Evolutionary conservation across 176 grass and related monocot species (phyloP).

Genomic region (Echinochloa phyllopogon): DNA sequence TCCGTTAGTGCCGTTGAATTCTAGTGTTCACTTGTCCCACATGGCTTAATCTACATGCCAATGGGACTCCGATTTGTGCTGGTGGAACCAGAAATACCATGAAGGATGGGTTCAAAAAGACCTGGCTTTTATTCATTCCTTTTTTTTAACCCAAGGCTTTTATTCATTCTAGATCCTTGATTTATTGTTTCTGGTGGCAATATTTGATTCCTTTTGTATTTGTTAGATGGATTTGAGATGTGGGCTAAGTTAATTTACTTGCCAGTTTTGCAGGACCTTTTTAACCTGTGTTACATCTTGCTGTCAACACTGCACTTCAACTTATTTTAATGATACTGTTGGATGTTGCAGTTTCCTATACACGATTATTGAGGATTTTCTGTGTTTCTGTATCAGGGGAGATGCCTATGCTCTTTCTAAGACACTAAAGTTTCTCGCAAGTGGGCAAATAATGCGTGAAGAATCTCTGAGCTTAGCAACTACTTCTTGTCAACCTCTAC

Average conservation of each 20-base stretch:
- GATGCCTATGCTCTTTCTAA: slow-evolving; percentile 51
- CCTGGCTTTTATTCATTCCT: not conserved
- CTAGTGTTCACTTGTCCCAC: not conserved
- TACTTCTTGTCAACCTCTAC: slow-evolving; percentile 51
- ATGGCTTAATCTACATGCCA: not conserved
- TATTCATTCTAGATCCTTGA: not conserved
- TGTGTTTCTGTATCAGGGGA: slow-evolving; percentile 53
- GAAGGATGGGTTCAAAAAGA: not conserved
- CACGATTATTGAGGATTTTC: not conserved
- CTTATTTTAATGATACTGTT: not conserved
- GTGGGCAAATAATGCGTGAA: slow-evolving; percentile 75
- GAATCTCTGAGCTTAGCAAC: slow-evolving; percentile 64
- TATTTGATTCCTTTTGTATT: not conserved
- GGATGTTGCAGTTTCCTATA: not conserved
- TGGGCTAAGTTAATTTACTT: not conserved
- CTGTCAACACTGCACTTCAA: slow-evolving; percentile 5
- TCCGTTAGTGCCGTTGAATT: not conserved
- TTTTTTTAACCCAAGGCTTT: not conserved
- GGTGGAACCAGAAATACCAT: not conserved
- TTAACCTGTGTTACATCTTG: slow-evolving; percentile 1
- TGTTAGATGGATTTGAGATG: not conserved
- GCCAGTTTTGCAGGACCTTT: slow-evolving; percentile 12
- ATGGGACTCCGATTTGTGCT: not conserved
- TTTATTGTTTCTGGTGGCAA: not conserved
- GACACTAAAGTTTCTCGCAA: slow-evolving; percentile 52